Base-by-base conservation (phyloP, 1,284 basidiomycete species). In the Boletus nobilissimus region DNA sequence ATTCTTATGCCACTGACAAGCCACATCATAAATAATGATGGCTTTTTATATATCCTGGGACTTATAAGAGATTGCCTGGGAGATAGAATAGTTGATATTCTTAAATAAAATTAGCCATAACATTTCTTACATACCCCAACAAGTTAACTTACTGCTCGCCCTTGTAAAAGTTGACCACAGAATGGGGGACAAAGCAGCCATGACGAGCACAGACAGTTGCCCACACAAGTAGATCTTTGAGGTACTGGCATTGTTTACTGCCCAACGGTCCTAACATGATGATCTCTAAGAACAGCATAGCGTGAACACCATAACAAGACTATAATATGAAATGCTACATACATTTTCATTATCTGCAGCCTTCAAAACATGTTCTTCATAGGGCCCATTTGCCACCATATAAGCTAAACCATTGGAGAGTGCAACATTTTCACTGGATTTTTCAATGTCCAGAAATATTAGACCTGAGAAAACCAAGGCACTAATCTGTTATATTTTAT, bases 91-190 rank as follows among this genome's bases (percentile, higher is more conserved):
- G 57, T 60, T 10, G 32, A 60, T 18, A 34, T 60, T 60, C 19
- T 60, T 60, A 60, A 65, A 65, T 63, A 38, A 34, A 70, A 62
- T 54, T 24, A 63, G 22, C 36, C 5, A 38, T 60, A 60, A 60
- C 24, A 64, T 64, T 14, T 64, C 16, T 65, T 40, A 65, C 11
- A 32, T 1, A n/a, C 19, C 29, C 36, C 14, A 39, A 3, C 43
- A 39, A 16, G 63, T 39, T 9, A 2, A 65, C 76, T 19, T 62
- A 83, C 81, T 71, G 32, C 19, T 83, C 77, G 5, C 82, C 81
- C 48, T 73, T 75, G 11, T 80, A 81, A 40, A 83, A 82, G 46
- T 83, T 81, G 0, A 83, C 81, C 11, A 80, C 43, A 0, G 78
- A 74, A 40, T 82, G 74, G 0, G 79, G 79, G 7, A 73, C 48